Conservation (phyloP, 83 land plant species). For the Diphasiastrum complanatum region DNA sequence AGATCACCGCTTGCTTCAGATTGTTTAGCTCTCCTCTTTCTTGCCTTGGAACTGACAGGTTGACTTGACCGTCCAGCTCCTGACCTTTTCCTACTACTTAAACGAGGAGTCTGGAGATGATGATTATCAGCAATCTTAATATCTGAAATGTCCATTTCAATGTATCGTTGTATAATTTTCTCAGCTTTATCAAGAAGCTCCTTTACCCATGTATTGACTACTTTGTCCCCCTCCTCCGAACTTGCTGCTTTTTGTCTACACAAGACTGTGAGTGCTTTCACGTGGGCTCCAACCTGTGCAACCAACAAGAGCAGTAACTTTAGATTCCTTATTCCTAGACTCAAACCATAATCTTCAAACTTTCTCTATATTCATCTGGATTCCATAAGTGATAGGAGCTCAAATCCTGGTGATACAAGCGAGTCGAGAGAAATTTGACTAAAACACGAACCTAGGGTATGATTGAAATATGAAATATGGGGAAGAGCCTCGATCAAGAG, state of each 20-base stretch:
- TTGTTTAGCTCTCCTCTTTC: no score
- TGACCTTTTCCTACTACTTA: slow-evolving; percentile 8
- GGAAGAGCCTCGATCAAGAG: no score
- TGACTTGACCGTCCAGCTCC: no score
- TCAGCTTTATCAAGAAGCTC: slow-evolving; percentile 62
- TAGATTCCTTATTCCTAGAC: background rate
- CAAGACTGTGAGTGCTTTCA: slow-evolving; percentile 60
- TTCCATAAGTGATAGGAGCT: no score
- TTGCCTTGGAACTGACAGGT: no score
- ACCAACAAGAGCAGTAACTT: background rate
- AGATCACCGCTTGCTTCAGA: slow-evolving; percentile 19
- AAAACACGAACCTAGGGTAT: no score
- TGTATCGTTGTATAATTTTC: slow-evolving; percentile 35
- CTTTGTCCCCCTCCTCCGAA: slow-evolving; percentile 54
- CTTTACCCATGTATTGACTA: slow-evolving; percentile 55
- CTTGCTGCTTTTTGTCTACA: slow-evolving; percentile 61
- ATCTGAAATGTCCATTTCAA: no score
- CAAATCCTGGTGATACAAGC: no score
- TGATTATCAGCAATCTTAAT: background rate
- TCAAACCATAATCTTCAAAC: no score
- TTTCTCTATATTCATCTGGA: no score
- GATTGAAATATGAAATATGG: no score
- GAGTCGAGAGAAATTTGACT: no score
- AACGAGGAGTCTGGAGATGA: slow-evolving; percentile 27
- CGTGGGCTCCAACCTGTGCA: slow-evolving; percentile 82